Evolutionary conservation across 352 stramenopile genomes (phyloP), one percentile per base, ranked within the genome.

Genomic region (Globisporangium polare): DNA sequence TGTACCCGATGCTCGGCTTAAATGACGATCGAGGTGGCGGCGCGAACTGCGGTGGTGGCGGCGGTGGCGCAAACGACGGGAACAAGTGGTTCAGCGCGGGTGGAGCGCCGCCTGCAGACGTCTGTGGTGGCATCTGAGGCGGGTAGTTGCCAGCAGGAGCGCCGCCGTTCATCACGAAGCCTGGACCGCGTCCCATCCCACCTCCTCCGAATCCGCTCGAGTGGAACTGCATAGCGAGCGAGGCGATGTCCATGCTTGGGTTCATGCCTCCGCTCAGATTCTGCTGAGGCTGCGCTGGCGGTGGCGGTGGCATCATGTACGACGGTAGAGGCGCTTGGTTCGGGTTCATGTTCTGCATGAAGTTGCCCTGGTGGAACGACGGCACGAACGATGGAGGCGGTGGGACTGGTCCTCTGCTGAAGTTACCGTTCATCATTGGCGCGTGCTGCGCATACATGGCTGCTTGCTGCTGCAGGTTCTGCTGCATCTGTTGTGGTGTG

Each of bases 221-320:
- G 56, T 94, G 84, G 61, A 94, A 94, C 55, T 92, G 82, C 84
- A 94, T 94, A 17, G 84, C 82, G 22, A 94, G 71, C 9, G 82
- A 77, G 8, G 84, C 76, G 43, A 90, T 71, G 50, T 90, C 80
- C 27, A 88, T 80, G 22, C 57, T 69, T 18, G 26, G 41, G 17
- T 26, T 39, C 24, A 43, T 74, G 42, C 33, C 59, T 46, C 41
- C 66, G 24, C 46, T 53, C 61, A 27, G 54, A 20, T 61, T 26
- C 37, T 71, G 61, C 20, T 68, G 70, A 20, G 65, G 69, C 42
- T 63, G 63, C 4, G 61, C 37, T 17, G 45, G 33, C 7, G 27
- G 72, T 20, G 69, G 72, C 20, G 69, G 67, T 0, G 72, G 66
- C 50, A 77, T 73, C 37, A 68, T 60, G 47, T 63, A 75, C 10